phyloP scores from a whole-genome alignment of 202 grass and related monocot species.

The Alloteropsis angusta region DNA sequence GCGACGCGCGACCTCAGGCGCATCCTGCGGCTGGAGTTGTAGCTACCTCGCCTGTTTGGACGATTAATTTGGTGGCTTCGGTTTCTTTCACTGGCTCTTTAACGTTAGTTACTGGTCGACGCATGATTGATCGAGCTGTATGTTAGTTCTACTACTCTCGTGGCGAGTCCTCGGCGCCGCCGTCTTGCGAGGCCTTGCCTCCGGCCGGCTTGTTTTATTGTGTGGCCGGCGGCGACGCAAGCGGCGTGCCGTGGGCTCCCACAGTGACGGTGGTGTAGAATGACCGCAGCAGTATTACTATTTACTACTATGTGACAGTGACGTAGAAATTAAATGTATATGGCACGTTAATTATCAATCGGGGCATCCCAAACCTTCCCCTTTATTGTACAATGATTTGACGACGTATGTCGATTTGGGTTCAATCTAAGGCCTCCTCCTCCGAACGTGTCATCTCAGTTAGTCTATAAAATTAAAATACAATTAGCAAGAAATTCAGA shows the following conservation, averaged over 20 bases:
- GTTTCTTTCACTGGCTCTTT: background rate
- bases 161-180: background rate
- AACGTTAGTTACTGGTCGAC: background rate
- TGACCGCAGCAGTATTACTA: conserved; percentile 12
- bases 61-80: background rate
- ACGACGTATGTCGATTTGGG: no score
- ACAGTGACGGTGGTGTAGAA: conserved; percentile 9
- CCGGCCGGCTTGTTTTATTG: conserved; percentile 42
- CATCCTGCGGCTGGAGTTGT: conserved; percentile 42
- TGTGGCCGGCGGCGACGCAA: conserved; percentile 26
- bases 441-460: no score
- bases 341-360: no score
- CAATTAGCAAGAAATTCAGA: no score
- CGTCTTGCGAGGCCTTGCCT: background rate
- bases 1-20: conserved; percentile 44
- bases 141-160: conserved; percentile 14
- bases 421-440: no score
- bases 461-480: no score
- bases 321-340: background rate
- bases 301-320: background rate
- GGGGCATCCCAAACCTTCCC: no score
- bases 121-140: background rate
- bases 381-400: no score
- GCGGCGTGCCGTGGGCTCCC: background rate
- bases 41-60: background rate